phyloP scores from a whole-genome alignment of 2,329 filamentous ascomycete species.

The Pestalotiopsis fici region DNA sequence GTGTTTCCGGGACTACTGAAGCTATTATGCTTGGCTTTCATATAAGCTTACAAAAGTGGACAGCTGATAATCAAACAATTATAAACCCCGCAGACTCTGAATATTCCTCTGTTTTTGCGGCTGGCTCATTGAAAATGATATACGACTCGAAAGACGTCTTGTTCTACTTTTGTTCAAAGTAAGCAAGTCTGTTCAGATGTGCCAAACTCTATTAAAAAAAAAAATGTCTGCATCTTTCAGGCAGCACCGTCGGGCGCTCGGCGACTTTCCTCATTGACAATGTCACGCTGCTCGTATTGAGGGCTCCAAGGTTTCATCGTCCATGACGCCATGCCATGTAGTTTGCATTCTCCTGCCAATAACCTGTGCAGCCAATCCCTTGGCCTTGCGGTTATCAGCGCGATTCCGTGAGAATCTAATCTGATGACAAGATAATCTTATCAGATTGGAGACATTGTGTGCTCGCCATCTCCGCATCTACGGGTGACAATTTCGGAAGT shows the following conservation, averaged over 20 bases:
- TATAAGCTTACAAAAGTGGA: not conserved
- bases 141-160: not conserved
- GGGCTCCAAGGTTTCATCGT: not conserved
- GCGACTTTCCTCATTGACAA: not conserved
- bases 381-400: not conserved
- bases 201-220: not conserved
- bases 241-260: not conserved
- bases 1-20: not conserved
- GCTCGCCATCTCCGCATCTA: not conserved
- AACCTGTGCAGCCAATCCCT: not conserved
- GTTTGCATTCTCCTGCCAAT: not conserved
- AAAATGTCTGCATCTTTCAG: not conserved
- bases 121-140: not conserved
- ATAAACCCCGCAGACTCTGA: not conserved
- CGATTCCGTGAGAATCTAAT: not conserved
- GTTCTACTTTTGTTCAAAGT: not conserved
- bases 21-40: not conserved
- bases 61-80: not conserved
- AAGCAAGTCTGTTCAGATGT: too few relatives aligned
- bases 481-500: not conserved
- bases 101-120: not conserved
- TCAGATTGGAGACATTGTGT: not conserved
- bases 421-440: not conserved
- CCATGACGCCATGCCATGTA: not conserved
- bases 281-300: not conserved